Base-by-base conservation (phyloP, 2,329 filamentous ascomycete genomes). In the Cladosporium halotolerans region DNA sequence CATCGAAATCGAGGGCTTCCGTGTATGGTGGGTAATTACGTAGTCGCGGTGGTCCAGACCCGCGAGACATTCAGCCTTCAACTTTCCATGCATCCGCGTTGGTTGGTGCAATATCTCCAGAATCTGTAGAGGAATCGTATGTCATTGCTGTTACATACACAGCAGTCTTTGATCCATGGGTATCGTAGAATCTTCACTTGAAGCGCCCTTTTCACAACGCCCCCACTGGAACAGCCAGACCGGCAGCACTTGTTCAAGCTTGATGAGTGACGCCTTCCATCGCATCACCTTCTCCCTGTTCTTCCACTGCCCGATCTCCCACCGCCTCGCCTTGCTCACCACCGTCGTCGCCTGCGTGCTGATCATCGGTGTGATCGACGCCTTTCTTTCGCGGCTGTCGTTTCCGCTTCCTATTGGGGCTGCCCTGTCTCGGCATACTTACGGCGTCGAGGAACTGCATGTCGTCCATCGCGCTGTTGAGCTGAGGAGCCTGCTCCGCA, bases 391-490 rank as follows among this genome's bases (percentile, higher is more conserved):
- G 55, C 11, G 64, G 45, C n/a, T 61, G 58, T 38, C 68, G 61
- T 64, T 71, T 76, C 60, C 71, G 71, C 55, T 64, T 63, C 40
- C 65, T 61, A 32, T 39, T 41, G 10, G 67, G 70, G 23, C 67
- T 69, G 28, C 70, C 70, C 31, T 68, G 63, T 19, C 71, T 66
- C 14, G 72, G 71, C n/a, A 79, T 78, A 64, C 81, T 83, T 66
- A 86, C 82, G 8, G 73, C 74, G 66, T 86, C 82, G 45, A 86
- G 69, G 66, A 83, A 86, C 47, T 80, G 73, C 51, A 79, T 76
- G 57, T 81, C 77, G 54, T 74, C 74, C 63, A 85, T 78, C 6
- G 71, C 71, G 33, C 80, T 79, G 54, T 76, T 71, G 16, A 86
- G 69, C 49, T 74, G 72, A 3, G 75, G 70, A 2, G 75, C 73